Base-by-base conservation (phyloP, 2,329 filamentous ascomycete genomes). In the Plectosphaerella plurivora region DNA sequence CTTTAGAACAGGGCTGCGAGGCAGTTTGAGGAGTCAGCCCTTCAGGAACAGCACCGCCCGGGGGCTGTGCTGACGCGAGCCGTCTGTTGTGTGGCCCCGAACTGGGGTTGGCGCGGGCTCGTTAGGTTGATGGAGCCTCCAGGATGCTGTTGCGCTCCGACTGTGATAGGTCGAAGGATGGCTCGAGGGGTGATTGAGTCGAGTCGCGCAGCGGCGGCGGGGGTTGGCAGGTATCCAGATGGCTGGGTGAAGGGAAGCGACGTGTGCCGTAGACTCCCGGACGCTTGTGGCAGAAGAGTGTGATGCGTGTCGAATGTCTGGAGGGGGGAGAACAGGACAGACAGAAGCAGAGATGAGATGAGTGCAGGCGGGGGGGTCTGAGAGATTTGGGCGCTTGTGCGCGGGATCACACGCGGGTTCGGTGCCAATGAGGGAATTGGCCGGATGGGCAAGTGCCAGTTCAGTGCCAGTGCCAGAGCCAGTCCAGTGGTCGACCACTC, bases 21-120 rank as follows among this genome's bases (percentile, higher is more conserved):
- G 74, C 73, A 76, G 71, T 73, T 65, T 71, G 60, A 51, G 62
- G 60, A 73, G 69, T 74, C 71, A 73, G 73, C 72, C 37, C 72
- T 68, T 59, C 66, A 65, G 67, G 66, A 63, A 66, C 66, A 72
- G 63, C 60, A 66, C 64, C 62, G 63, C 62, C 60, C 63, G 56
- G 66, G 65, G 72, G 72, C 72, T 74, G 72, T 74, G 72, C 70
- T 68, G 54, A 64, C 57, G 61, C 60, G 59, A 61, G 61, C 58
- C 62, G 60, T 61, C 25, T 28, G 25, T 60, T 53, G 51, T 56
- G 28, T 22, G 20, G 56, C 52, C 51, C 54, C 45, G 51, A 53
- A 55, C 56, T 51, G 54, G 52, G 48, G 54, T 47, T 48, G 54
- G 51, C 50, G 52, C 51, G 50, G 53, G 41, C 39, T 18, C 16